phyloP scores from a whole-genome alignment of 495 filamentous ascomycete genomes.

The Daldinia caldariorum region DNA sequence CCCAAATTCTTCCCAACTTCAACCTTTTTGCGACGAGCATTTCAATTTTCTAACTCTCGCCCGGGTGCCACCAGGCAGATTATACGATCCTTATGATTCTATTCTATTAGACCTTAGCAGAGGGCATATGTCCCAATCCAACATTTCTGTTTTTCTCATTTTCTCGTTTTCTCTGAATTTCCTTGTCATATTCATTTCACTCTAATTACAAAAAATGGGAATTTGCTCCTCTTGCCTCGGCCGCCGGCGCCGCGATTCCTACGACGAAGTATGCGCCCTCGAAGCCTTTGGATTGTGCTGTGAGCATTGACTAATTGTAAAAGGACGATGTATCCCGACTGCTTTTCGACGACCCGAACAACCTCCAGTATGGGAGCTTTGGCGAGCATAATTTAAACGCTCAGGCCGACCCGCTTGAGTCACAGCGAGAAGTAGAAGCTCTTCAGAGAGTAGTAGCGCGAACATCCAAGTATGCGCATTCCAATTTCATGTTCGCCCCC shows the following conservation, averaged over 20 bases:
- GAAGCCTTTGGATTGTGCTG: background rate
- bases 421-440: slow-evolving; percentile 67
- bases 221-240: slow-evolving; percentile 60
- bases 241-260: slow-evolving; percentile 51
- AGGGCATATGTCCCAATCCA: slow-evolving; percentile 43
- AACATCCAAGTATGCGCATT: slow-evolving; percentile 61
- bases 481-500: background rate
- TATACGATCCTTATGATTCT: slow-evolving; percentile 50
- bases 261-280: slow-evolving; percentile 52
- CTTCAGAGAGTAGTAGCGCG: slow-evolving; percentile 64
- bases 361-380: slow-evolving; percentile 64
- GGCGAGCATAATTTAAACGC: slow-evolving; percentile 59
- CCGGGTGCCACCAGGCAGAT: slow-evolving; percentile 48
- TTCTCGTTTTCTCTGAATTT: slow-evolving; percentile 20
- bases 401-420: slow-evolving; percentile 65
- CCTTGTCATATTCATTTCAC: slow-evolving; percentile 9
- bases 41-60: slow-evolving; percentile 48
- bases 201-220: slow-evolving; percentile 50
- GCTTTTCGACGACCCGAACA: slow-evolving; percentile 64
- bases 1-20: slow-evolving; percentile 45
- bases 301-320: slow-evolving; percentile 7
- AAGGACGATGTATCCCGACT: slow-evolving; percentile 64
- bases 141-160: slow-evolving; percentile 6
- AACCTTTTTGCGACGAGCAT: slow-evolving; percentile 41
- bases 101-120: slow-evolving; percentile 25